phyloP scores from a whole-genome alignment of 768 basidiomycete species.

The Collybia mongolica region DNA sequence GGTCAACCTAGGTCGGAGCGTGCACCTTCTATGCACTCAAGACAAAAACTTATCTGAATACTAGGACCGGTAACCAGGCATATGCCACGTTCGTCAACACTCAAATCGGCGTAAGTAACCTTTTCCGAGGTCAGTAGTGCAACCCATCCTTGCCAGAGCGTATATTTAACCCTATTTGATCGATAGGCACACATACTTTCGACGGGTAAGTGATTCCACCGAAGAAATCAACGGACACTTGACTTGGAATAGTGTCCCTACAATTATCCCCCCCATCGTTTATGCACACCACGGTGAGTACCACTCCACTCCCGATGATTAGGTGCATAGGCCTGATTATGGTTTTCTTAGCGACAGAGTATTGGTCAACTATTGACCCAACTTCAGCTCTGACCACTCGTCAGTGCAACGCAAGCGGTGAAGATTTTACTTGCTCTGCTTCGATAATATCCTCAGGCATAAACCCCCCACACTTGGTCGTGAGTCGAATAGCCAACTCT shows the following conservation, averaged over 20 bases:
- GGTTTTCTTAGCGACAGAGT: conserved; percentile 18
- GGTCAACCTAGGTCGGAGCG: conserved; percentile 14
- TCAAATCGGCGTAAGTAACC: conserved; percentile 10
- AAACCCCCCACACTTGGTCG: conserved; percentile 18
- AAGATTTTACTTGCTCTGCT: conserved; percentile 24
- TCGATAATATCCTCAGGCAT: conserved; percentile 19
- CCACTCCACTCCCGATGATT: not conserved
- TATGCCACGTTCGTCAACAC: conserved; percentile 16
- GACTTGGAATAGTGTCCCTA: conserved; percentile 7
- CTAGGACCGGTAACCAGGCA: conserved; percentile 12
- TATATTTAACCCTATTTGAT: too few species aligned
- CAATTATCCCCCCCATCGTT: conserved; percentile 9
- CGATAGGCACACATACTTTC: conserved; percentile 10
- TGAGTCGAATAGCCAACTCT: not conserved
- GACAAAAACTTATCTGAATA: not conserved
- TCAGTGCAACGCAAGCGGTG: conserved; percentile 20
- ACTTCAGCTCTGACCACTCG: conserved; percentile 17
- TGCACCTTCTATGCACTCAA: not conserved
- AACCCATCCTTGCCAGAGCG: too few species aligned
- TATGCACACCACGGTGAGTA: conserved; percentile 14
- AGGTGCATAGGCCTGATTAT: too few species aligned
- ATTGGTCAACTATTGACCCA: conserved; percentile 23
- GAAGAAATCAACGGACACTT: not conserved
- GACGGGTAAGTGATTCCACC: conserved; percentile 6
- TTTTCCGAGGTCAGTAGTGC: conserved; percentile 12